A percentile compares a stretch with the other conserved stretches of the same genome.
These are phyloP conservation scores for Lyophyllum atratum DNA, from an alignment of 768 basidiomycete species.

Conservation along the genomic window DNA sequence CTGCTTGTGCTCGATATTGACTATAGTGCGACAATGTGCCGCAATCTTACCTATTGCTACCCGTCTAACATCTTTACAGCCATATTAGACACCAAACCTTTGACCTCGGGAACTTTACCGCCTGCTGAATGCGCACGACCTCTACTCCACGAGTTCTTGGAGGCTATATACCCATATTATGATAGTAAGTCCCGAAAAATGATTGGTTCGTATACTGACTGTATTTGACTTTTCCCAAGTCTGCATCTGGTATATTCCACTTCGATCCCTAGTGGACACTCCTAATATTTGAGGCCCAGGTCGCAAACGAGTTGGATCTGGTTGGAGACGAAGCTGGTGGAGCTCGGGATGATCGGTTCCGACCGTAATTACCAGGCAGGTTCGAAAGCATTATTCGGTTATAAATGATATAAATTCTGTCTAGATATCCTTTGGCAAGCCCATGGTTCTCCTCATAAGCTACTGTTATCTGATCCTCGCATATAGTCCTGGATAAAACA, in stretches of 20 bases:
- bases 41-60: neutral
- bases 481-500: slow-evolving; percentile 76
- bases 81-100: slow-evolving; percentile 82
- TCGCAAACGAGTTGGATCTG: slow-evolving; percentile 88
- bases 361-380: slow-evolving; percentile 68
- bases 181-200: slow-evolving; percentile 50
- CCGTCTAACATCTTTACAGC: slow-evolving; percentile 40
- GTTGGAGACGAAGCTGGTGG: slow-evolving; percentile 86
- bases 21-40: slow-evolving; percentile 58
- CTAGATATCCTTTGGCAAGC: slow-evolving; percentile 66
- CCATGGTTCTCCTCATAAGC: neutral
- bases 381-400: neutral
- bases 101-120: slow-evolving; percentile 80
- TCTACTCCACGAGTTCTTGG: slow-evolving; percentile 80
- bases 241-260: slow-evolving; percentile 70
- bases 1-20: slow-evolving; percentile 88
- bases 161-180: slow-evolving; percentile 78
- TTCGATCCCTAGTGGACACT: too few species aligned
- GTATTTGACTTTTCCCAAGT: slow-evolving; percentile 34
- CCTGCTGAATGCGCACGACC: slow-evolving; percentile 84
- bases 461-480: slow-evolving; percentile 7
- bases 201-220: neutral
- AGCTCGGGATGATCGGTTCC: slow-evolving; percentile 81
- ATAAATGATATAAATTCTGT: neutral
- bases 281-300: slow-evolving; percentile 38